Evolutionary conservation across 1,284 basidiomycete genomes (phyloP).

Genomic region (Cryptococcus sp.): DNA sequence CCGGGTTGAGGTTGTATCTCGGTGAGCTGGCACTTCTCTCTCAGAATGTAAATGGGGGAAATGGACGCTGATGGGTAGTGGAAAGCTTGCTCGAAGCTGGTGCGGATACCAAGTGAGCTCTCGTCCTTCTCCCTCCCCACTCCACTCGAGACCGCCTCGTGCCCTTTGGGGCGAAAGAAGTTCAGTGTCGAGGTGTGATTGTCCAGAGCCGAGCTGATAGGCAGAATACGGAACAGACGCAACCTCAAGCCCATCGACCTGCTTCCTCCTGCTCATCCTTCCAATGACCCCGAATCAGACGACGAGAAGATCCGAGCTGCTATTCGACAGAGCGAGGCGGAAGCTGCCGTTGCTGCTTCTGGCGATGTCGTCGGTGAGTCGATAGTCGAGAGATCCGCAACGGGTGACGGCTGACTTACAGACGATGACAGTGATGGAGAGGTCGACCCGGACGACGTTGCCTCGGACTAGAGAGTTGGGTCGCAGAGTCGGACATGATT

Average conservation of each 20-base stretch:
- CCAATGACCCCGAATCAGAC: conserved; percentile 31
- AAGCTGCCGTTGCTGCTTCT: conserved; percentile 30
- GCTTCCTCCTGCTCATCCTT: conserved; percentile 47
- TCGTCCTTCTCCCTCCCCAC: too few relatives aligned
- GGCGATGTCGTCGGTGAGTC: conserved; percentile 45
- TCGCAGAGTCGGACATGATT: too few relatives aligned
- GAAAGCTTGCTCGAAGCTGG: conserved; percentile 69
- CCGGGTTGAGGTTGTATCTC: conserved; percentile 50
- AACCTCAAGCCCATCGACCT: conserved; percentile 58
- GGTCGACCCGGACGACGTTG: conserved; percentile 42
- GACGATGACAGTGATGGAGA: conserved; percentile 33
- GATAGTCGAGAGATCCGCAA: too few relatives aligned
- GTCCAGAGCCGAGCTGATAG: background rate
- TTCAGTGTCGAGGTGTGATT: background rate
- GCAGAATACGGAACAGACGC: conserved; percentile 67
- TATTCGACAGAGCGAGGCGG: conserved; percentile 37
- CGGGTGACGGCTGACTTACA: conserved; percentile 8
- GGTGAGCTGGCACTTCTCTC: conserved; percentile 31
- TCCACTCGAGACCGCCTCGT: background rate
- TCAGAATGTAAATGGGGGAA: background rate
- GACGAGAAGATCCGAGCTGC: conserved; percentile 39
- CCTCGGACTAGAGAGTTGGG: conserved; percentile 26
- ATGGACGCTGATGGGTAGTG: conserved; percentile 45
- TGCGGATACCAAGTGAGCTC: conserved; percentile 60
- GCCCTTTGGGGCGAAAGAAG: background rate